These are phyloP conservation scores for Hymenoscyphus fructigenus DNA, from an alignment of 2,329 filamentous ascomycete genomes.

Conservation along the genomic window DNA sequence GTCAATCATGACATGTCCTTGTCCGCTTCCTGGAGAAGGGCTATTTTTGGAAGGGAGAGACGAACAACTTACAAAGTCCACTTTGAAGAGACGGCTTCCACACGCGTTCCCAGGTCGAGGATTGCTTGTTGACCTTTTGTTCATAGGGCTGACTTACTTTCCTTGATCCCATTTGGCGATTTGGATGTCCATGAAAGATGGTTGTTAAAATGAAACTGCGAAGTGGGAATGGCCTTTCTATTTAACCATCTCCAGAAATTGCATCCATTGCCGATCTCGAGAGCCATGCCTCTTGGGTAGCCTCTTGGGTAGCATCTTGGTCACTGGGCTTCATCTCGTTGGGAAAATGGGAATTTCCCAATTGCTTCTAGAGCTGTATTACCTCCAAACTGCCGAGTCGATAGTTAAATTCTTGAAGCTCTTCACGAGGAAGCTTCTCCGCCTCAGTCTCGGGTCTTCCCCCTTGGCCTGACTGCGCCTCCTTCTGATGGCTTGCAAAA, in stretches of 20 bases:
- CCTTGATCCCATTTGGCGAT: no score
- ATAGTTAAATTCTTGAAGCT: background rate
- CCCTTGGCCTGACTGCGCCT: background rate
- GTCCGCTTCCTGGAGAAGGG: background rate
- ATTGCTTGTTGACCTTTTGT: no score
- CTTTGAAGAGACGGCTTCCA: no score
- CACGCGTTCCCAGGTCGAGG: no score
- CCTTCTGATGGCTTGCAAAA: background rate
- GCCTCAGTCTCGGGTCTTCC: background rate
- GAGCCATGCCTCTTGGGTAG: background rate
- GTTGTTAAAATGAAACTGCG: no score
- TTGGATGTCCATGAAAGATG: no score
- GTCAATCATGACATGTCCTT: background rate
- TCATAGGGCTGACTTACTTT: no score
- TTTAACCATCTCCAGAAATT: background rate
- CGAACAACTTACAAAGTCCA: no score
- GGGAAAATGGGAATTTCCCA: background rate
- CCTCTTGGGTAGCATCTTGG: no score
- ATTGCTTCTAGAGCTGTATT: background rate
- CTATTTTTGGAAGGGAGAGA: background rate
- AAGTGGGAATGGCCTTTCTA: background rate
- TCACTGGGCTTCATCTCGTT: background rate
- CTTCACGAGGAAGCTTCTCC: background rate
- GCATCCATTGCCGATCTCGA: background rate
- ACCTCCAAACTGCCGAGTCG: background rate